Base-by-base conservation (phyloP, 73 alveolate genomes). In the Stentor coeruleus region DNA sequence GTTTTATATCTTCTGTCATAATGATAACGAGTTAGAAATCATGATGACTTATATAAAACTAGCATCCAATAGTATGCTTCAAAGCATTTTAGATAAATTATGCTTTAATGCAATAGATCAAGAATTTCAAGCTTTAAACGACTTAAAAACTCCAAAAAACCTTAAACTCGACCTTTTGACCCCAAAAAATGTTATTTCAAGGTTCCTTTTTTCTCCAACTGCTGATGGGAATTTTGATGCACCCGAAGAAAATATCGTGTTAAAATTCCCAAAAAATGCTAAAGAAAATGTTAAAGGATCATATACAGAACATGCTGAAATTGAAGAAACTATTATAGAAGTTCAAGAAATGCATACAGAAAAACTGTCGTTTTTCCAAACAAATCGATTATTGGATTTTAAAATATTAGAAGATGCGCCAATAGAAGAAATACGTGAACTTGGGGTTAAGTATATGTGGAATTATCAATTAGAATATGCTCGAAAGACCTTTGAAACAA, bases 161-260 rank as follows among this genome's bases (percentile, higher is more conserved):
- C 28, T 6, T 11, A 49, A 20, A 20, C n/a, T n/a, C n/a, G 20
- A 49, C 20, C 20, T 49, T 11, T 6, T 49, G 20, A 49, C 66
- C 6, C 66, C 66, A 11, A 49, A 49, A 49, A 49, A 49, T 49
- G 66, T 49, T 49, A 20, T 49, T 20, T 49, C 66, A 6, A 49
- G 66, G 20, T 49, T 49, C 66, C 66, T 49, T 49, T 49, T 49
- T 49, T 49, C 66, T 49, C 66, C 66, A 49, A 49, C 66, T 49
- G 6, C 66, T 49, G 66, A 49, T 49, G 66, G 20, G 6, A 11
- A 11, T 49, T 20, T 49, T 6, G 66, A 49, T 11, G 28, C 20
- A 20, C 28, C 66, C 28, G 66, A 49, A 49, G 66, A 49, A 49
- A 49, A 20, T 20, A 49, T 11, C 28, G 66, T 49, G 66, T 20